Percentiles rank a stretch among this genome's conserved stretches.
These are phyloP conservation scores for Pyrus betulifolia DNA, from an alignment of 306 rosid genomes.

Conservation along the genomic window DNA sequence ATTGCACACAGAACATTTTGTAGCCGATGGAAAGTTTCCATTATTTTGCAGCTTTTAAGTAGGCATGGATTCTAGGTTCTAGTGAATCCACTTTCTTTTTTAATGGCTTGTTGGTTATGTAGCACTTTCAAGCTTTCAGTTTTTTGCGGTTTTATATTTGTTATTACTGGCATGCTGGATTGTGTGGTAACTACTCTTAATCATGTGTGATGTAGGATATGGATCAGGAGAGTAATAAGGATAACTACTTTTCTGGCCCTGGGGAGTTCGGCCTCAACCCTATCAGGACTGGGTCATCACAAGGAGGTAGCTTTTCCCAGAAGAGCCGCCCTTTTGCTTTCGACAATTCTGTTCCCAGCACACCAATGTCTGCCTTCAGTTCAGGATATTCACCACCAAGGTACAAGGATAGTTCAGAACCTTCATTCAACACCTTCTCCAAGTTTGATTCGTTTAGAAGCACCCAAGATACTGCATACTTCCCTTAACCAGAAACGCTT, in stretches of 20 bases:
- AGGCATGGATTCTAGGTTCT: neutral
- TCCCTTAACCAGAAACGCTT: conserved; percentile 37
- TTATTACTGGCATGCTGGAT: conserved; percentile 6
- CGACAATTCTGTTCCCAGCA: conserved; percentile 94
- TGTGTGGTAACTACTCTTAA: neutral
- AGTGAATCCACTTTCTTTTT: neutral
- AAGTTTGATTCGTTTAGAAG: conserved; percentile 69
- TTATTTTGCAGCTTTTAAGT: neutral
- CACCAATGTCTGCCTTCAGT: conserved; percentile 57
- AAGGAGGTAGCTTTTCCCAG: conserved; percentile 36
- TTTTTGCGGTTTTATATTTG: neutral
- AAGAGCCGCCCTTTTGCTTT: conserved; percentile 61
- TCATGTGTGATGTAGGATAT: conserved; percentile 31
- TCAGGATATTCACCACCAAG: conserved; percentile 54
- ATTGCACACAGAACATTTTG: neutral
- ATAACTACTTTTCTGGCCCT: conserved; percentile 59
- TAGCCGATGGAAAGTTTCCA: neutral
- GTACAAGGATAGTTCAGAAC: conserved; percentile 54
- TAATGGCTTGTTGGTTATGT: neutral
- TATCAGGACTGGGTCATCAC: conserved; percentile 63
- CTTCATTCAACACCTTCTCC: conserved; percentile 67
- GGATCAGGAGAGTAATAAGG: conserved; percentile 50
- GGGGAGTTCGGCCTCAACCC: conserved; percentile 79
- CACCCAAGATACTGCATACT: conserved; percentile 49
- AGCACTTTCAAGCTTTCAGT: neutral